Base-by-base conservation (phyloP, 164 flowering plant genomes). In the Chimonanthus salicifolius region DNA sequence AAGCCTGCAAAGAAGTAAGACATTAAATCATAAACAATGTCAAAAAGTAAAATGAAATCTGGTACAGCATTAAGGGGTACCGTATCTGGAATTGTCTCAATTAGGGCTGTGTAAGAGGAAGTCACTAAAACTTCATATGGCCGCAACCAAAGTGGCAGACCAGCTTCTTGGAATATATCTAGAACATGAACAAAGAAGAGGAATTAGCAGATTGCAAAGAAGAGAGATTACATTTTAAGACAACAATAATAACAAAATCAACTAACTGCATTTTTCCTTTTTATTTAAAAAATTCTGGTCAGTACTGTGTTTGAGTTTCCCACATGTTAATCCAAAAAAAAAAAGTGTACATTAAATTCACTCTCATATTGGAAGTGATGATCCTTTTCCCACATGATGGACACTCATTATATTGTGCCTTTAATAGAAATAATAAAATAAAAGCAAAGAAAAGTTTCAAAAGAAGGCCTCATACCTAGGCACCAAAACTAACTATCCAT, bases 161-260 rank as follows among this genome's bases (percentile, higher is more conserved):
- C 99, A 84, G 99, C 99, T 87, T 96, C 99, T 84, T 96, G 99
- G 78, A 93, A 96, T 80, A 96, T 96, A 87, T 96, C 99, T 96
- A 83, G 58, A 49, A 83, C 62, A 72, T 74, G 46, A 74, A 46
- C 63, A 10, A 60, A n/a, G 4, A 74, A 68, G 47, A 49, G 50
- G 48, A 66, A 66, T 13, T n/a, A 11, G 11, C 60, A 54, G 20
- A n/a, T 66, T 11, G 16, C 16, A 16, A 49, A 43, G 16, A 45
- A 45, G 33, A 46, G 70, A 46, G 2, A 15, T 15, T 54, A 54
- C 60, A 54, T 11, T 54, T 10, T 54, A 2, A 13, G 16, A 54
- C 60, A 1, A 33, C 33, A 33, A 33, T 33, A 33, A 33, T 33
- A 33, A 33, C 33, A 33, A 33, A 33, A 33, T 33, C 33, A 33